phyloP scores from a whole-genome alignment of 208 protist genomes.

The Angomonas desouzai region DNA sequence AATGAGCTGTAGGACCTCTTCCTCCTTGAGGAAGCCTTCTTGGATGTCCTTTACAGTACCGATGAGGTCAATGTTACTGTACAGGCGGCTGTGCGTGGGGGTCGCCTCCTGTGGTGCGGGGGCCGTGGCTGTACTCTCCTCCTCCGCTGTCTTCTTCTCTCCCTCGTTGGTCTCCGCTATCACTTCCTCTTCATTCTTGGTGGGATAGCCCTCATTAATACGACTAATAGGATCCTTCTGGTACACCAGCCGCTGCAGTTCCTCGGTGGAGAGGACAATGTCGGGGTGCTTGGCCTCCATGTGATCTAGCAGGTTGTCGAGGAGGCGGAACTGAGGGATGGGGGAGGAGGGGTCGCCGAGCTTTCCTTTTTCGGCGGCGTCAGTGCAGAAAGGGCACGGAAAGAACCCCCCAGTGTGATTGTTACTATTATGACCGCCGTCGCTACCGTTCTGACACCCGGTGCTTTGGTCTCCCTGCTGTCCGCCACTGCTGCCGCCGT shows the following conservation, averaged over 20 bases:
- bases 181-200: background rate
- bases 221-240: background rate
- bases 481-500: background rate
- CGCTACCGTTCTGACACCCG: background rate
- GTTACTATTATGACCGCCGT: conserved; percentile 5
- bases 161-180: background rate
- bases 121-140: background rate
- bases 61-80: conserved; percentile 52
- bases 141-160: background rate
- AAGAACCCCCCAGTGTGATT: conserved; percentile 6
- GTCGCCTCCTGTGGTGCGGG: conserved; percentile 12
- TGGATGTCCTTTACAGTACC: conserved; percentile 70
- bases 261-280: background rate
- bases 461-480: background rate
- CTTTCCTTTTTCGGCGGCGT: background rate
- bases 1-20: conserved; percentile 62
- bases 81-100: conserved; percentile 52
- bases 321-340: background rate
- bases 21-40: conserved; percentile 50
- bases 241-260: background rate
- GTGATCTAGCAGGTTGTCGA: conserved; percentile 6
- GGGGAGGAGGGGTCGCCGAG: background rate
- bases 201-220: background rate
- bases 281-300: background rate
- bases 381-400: background rate